phyloP scores from a whole-genome alignment of 345 rosid genomes.

The Reutealis trisperma region DNA sequence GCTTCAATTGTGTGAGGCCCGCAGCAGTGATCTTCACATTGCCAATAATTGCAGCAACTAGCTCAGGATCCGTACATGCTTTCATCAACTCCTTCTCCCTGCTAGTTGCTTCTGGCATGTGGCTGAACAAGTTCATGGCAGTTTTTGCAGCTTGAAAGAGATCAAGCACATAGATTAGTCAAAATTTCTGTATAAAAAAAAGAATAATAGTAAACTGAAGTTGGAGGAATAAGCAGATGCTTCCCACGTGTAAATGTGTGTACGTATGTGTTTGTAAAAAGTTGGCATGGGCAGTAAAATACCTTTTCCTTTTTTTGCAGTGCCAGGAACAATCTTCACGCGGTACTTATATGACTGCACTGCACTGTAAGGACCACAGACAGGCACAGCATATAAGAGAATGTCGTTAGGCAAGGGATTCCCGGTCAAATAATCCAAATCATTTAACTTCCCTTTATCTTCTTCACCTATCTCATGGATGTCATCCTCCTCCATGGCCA shows the following conservation, averaged over 20 bases:
- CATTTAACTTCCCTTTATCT: slow-evolving; percentile 83
- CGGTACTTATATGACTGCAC: slow-evolving; percentile 87
- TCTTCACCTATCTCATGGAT: slow-evolving; percentile 85
- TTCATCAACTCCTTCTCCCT: slow-evolving; percentile 98
- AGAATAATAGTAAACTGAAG: neutral
- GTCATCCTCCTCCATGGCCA: slow-evolving; percentile 93
- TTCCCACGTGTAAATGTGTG: neutral
- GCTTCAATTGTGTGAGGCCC: slow-evolving; percentile 91
- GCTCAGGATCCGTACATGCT: slow-evolving; percentile 92
- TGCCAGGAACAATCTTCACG: slow-evolving; percentile 87
- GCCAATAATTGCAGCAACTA: slow-evolving; percentile 87
- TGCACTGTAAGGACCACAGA: slow-evolving; percentile 91
- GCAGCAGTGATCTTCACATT: slow-evolving; percentile 89
- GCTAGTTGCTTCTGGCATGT: slow-evolving; percentile 69
- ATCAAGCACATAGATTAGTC: neutral
- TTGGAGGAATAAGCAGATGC: neutral
- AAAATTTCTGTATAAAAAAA: neutral
- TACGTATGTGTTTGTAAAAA: neutral
- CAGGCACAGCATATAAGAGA: slow-evolving; percentile 81
- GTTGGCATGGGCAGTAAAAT: neutral
- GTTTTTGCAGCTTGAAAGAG: slow-evolving; percentile 70
- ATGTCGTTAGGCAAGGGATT: slow-evolving; percentile 75
- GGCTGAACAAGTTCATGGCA: slow-evolving; percentile 88
- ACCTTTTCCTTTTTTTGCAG: slow-evolving; percentile 97
- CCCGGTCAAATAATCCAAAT: slow-evolving; percentile 88